These are phyloP conservation scores for Metschnikowia orientalis DNA, from an alignment of 805 yeast species.

Conservation along the genomic window DNA sequence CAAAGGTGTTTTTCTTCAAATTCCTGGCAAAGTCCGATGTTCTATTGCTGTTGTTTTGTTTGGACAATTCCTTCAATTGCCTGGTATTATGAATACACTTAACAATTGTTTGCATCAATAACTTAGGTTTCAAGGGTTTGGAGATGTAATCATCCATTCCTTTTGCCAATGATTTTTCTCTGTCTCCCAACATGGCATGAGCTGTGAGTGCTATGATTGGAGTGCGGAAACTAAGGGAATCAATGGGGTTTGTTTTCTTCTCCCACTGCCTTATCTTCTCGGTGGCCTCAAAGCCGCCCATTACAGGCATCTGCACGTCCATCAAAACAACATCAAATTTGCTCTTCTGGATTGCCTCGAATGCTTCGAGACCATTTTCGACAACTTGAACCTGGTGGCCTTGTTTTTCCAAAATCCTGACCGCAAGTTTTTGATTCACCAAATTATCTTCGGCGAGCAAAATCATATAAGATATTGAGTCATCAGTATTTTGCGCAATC, in stretches of 20 bases:
- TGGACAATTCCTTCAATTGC: slow-evolving; percentile 54
- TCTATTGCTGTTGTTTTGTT: slow-evolving; percentile 43
- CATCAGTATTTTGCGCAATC: slow-evolving; percentile 75
- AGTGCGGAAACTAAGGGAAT: slow-evolving; percentile 65
- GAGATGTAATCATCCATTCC: slow-evolving; percentile 92
- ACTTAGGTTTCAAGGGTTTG: slow-evolving; percentile 80
- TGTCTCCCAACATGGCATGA: slow-evolving; percentile 91
- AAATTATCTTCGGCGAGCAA: slow-evolving; percentile 83
- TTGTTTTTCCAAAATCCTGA: slow-evolving; percentile 76
- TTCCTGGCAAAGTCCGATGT: slow-evolving; percentile 45
- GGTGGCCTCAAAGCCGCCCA: slow-evolving; percentile 94
- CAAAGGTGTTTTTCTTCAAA: slow-evolving; percentile 33
- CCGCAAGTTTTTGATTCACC: slow-evolving; percentile 85
- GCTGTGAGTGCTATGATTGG: slow-evolving; percentile 91
- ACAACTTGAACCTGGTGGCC: slow-evolving; percentile 83
- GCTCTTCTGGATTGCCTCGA: slow-evolving; percentile 64
- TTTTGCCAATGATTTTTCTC: slow-evolving; percentile 80
- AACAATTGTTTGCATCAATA: slow-evolving; percentile 77
- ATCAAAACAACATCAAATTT: slow-evolving; percentile 77
- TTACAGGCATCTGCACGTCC: slow-evolving; percentile 95
- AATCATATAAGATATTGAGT: slow-evolving; percentile 67
- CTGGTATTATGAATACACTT: slow-evolving; percentile 73
- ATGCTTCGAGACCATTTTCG: slow-evolving; percentile 80
- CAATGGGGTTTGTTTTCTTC: slow-evolving; percentile 67
- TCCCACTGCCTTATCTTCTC: slow-evolving; percentile 87